A percentile compares a stretch with the other conserved stretches of the same genome.
These are phyloP conservation scores for Quercus lobata DNA, from an alignment of 331 rosid genomes.

Conservation along the genomic window DNA sequence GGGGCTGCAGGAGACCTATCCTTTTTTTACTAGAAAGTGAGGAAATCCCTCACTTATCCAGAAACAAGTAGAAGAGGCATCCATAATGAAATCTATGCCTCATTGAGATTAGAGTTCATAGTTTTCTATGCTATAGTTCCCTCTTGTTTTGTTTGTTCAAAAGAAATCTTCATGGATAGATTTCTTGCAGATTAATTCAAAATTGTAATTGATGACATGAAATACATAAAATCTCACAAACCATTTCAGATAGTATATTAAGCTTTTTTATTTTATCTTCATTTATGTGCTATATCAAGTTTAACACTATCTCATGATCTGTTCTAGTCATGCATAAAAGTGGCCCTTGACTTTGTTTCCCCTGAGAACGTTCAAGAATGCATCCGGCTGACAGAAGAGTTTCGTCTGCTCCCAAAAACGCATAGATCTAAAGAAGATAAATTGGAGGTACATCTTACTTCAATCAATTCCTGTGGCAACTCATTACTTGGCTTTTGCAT, in stretches of 20 bases:
- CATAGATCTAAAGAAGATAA: slow-evolving; percentile 67
- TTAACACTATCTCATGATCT: slow-evolving; percentile 19
- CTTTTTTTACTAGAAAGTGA: background rate
- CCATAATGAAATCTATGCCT: too few species aligned
- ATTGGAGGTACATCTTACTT: slow-evolving; percentile 46
- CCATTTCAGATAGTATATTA: background rate
- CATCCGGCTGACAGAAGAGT: slow-evolving; percentile 50
- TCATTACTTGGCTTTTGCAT: slow-evolving; percentile 14
- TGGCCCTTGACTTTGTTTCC: slow-evolving; percentile 64
- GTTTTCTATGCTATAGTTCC: background rate
- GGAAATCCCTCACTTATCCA: background rate
- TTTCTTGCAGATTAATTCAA: background rate
- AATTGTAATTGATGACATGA: background rate
- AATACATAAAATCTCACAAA: background rate
- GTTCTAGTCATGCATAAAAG: slow-evolving; percentile 58
- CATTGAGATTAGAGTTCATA: too few species aligned
- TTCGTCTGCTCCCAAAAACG: slow-evolving; percentile 50
- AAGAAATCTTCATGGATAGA: background rate
- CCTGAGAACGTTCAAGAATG: slow-evolving; percentile 65
- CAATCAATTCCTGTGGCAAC: slow-evolving; percentile 1
- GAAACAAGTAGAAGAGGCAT: background rate
- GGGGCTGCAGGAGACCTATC: background rate
- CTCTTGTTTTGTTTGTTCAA: background rate
- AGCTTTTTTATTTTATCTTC: background rate
- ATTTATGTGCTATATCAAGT: slow-evolving; percentile 8